Conservation (phyloP, 176 grass and related monocot species). For the Dendrocalamus sinicus region DNA sequence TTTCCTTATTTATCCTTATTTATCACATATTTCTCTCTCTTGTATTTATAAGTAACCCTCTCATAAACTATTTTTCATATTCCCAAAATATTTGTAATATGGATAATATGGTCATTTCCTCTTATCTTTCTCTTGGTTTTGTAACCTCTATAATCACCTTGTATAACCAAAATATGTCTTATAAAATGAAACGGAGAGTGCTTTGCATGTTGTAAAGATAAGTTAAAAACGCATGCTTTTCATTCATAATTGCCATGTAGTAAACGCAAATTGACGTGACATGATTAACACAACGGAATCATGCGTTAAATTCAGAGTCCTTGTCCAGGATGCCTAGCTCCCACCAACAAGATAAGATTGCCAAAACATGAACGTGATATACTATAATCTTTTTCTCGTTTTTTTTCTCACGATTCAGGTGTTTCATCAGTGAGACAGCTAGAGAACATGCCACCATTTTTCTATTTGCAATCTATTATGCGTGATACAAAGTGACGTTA, state of each 20-base stretch:
- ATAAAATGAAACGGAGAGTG: no score
- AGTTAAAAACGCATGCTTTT: background rate
- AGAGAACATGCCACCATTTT: background rate
- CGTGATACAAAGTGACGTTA: background rate
- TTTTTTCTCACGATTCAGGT: background rate
- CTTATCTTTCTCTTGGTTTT: no score
- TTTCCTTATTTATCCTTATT: no score
- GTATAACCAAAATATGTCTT: no score
- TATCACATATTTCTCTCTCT: no score
- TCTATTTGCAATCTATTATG: background rate
- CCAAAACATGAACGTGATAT: background rate
- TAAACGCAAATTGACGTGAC: background rate
- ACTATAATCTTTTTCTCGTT: background rate
- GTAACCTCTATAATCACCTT: no score
- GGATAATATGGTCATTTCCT: no score
- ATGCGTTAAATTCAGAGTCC: background rate
- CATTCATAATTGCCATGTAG: slow-evolving; percentile 24
- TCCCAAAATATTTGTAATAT: no score
- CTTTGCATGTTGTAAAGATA: background rate
- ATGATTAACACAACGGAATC: slow-evolving; percentile 18
- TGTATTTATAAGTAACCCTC: no score
- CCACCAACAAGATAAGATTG: slow-evolving; percentile 8
- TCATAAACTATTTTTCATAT: no score
- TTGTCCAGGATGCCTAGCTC: background rate
- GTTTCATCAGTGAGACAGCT: background rate